phyloP scores from a whole-genome alignment of 2,329 filamentous ascomycete species.

The Diaporthe batatas region DNA sequence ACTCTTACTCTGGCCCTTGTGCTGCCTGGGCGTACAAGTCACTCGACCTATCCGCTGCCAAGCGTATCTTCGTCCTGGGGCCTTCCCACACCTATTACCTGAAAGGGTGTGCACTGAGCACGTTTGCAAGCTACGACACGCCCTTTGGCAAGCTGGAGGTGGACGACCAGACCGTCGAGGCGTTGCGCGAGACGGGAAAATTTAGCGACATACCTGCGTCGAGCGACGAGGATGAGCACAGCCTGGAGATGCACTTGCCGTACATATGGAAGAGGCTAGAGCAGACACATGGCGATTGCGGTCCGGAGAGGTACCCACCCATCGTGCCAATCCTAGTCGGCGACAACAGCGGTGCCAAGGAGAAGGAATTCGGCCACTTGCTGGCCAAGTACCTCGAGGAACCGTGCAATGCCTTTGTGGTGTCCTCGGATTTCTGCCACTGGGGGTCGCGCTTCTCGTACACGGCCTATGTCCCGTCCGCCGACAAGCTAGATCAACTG shows the following conservation, averaged over 20 bases:
- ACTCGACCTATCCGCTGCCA: constrained; percentile 84
- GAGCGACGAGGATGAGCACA: constrained; percentile 88
- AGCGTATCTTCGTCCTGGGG: constrained; percentile 91
- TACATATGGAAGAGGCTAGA: constrained; percentile 86
- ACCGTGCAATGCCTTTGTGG: constrained; percentile 82
- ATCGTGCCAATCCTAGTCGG: constrained; percentile 91
- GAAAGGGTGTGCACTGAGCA: constrained; percentile 80
- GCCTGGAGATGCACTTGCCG: constrained; percentile 95
- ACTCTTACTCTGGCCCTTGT: constrained; percentile 89
- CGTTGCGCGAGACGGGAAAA: constrained; percentile 64
- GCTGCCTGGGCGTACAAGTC: constrained; percentile 96
- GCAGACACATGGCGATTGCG: constrained; percentile 60
- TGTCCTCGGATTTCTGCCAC: constrained; percentile 97
- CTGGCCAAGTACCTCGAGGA: constrained; percentile 84
- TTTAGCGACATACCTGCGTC: constrained; percentile 74
- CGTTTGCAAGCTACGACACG: constrained; percentile 78
- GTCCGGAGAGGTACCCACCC: constrained; percentile 68
- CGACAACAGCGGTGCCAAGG: constrained; percentile 74
- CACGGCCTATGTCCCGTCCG: constrained; percentile 77
- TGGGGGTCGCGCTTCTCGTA: constrained; percentile 92
- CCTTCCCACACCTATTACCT: constrained; percentile 93
- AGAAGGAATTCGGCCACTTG: constrained; percentile 76
- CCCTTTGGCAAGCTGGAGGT: constrained; percentile 79
- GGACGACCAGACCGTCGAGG: constrained; percentile 68
- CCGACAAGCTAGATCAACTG: constrained; percentile 55